These are phyloP conservation scores for Pleurotus tuoliensis DNA, from an alignment of 768 basidiomycete species.

Conservation along the genomic window DNA sequence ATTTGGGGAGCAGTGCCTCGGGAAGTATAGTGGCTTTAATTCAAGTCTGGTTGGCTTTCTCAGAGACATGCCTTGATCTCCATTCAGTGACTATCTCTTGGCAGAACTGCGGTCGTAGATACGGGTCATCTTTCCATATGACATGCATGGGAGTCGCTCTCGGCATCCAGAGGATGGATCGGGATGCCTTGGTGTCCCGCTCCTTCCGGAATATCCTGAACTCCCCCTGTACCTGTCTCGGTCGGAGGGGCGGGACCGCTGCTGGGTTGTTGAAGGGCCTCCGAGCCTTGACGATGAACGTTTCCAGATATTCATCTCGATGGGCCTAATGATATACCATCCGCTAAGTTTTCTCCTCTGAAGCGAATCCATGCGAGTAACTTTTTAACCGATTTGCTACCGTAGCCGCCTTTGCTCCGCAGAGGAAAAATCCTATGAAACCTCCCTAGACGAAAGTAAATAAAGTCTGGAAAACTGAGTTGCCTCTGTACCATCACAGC, in stretches of 20 bases:
- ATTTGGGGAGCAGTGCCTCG: not conserved
- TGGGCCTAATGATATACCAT: not conserved
- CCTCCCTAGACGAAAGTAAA: no score
- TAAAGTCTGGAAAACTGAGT: no score
- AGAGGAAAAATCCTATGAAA: not conserved
- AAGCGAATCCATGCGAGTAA: not conserved
- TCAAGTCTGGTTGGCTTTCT: not conserved
- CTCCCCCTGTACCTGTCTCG: not conserved
- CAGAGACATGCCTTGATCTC: no score
- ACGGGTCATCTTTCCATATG: not conserved
- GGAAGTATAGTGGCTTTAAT: not conserved
- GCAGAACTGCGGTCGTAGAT: not conserved
- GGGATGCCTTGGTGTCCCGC: constrained; percentile 1
- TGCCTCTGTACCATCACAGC: no score
- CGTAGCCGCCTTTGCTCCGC: constrained; percentile 5
- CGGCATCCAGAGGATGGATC: not conserved
- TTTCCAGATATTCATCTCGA: not conserved
- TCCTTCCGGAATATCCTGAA: constrained; percentile 3
- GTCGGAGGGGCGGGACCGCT: not conserved
- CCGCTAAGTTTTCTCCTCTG: not conserved
- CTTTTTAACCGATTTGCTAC: not conserved
- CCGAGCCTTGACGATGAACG: no score
- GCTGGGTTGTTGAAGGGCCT: no score
- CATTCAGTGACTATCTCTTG: not conserved
- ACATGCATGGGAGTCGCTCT: not conserved